Evolutionary conservation across 768 basidiomycete species (phyloP), one percentile per base, ranked within the genome.

Genomic region (Strobilomyces echinocephalus): DNA sequence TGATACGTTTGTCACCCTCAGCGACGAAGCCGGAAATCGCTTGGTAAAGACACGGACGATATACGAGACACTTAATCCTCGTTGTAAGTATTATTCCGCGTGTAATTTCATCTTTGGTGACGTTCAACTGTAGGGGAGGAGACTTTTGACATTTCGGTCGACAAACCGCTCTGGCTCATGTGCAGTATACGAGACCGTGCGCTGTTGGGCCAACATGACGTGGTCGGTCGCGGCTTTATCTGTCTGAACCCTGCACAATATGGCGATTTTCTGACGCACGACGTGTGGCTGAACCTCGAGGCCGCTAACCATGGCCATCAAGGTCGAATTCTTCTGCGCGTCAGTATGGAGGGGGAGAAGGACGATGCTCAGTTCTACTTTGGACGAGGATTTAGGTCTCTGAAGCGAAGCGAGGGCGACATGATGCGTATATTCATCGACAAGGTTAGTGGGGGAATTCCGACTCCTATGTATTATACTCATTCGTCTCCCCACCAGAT

Each of bases 301-400:
- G 84, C 86, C 0, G 38, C 53, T 43, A 63, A 67, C 18, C 63
- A 70, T 41, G 67, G 69, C 1, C 63, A 69, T 24, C 79, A 83
- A 50, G 94, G 97, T 5, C 82, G 92, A 33, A 79, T 97, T 46
- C 73, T 97, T 35, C 74, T 97, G 31, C 82, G 97, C 18, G 80
- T 98, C 53, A 95, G 92, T 65, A 97, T 98, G 94, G 97, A 99
- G 65, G 94, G 95, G 49, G 97, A 98, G 78, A 94, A 95, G 72
- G 94, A 97, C 62, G 97, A 99, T 67, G 91, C 93, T 8, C 90
- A 90, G 60, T 99, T 97, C 76, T 95, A 89, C 76, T 99, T 98
- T 63, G 97, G 97, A 26, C 80, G 94, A 31, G 95, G 87, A 4
- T 99, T 99, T 79, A 79, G 95, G 43, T 91, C 86, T 36, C 69